phyloP scores from a whole-genome alignment of 1,284 basidiomycete species.

The Volvariella surrecta region DNA sequence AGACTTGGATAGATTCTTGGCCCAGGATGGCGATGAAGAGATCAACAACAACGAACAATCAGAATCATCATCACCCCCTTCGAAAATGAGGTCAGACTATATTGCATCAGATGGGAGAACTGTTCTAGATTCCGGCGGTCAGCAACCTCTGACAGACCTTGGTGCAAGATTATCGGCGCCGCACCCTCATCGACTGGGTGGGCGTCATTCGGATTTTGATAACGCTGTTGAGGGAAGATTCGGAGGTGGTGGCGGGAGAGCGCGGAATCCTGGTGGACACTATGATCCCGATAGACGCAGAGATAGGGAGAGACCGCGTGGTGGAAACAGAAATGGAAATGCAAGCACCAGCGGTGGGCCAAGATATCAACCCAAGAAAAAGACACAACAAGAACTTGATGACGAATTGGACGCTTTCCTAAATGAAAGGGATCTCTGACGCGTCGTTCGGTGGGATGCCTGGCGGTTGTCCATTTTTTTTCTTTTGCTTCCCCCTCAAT shows the following conservation, averaged over 20 bases:
- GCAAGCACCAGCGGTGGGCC: not conserved
- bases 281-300: slow-evolving; percentile 17
- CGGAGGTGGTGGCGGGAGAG: slow-evolving; percentile 11
- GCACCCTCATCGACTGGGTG: slow-evolving; percentile 28
- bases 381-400: slow-evolving; percentile 65
- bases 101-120: slow-evolving; percentile 39
- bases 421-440: slow-evolving; percentile 20
- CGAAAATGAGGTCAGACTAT: slow-evolving; percentile 60
- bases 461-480: too few species aligned
- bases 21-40: slow-evolving; percentile 24
- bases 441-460: too few species aligned
- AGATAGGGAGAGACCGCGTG: slow-evolving; percentile 16
- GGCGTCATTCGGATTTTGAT: slow-evolving; percentile 7
- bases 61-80: slow-evolving; percentile 35
- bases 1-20: slow-evolving; percentile 59
- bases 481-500: too few species aligned
- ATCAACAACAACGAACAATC: slow-evolving; percentile 17
- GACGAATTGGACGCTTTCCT: slow-evolving; percentile 72
- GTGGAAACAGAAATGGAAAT: not conserved
- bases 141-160: slow-evolving; percentile 24
- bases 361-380: slow-evolving; percentile 37
- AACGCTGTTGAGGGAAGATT: slow-evolving; percentile 11
- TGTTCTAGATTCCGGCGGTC: slow-evolving; percentile 41
- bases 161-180: slow-evolving; percentile 35
- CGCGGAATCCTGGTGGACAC: slow-evolving; percentile 10